Base-by-base conservation (phyloP, 495 filamentous ascomycete genomes). In the Podospora pseudocomata region DNA sequence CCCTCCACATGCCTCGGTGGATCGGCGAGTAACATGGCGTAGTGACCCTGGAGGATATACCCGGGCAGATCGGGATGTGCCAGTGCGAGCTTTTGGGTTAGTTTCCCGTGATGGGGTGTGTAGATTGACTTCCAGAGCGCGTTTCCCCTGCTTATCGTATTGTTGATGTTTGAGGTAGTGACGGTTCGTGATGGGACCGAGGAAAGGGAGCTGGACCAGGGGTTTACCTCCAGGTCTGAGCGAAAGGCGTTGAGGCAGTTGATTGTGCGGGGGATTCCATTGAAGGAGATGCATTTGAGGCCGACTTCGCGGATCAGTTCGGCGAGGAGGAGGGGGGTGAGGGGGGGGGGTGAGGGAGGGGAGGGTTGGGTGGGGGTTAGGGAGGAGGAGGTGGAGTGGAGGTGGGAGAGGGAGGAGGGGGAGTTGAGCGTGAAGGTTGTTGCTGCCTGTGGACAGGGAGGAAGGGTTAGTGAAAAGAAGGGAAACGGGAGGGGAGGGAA, bases 251-350 rank as follows among this genome's bases (percentile, higher is more conserved):
- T 85, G 0, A 94, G 86, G 70, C 83, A 86, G 82, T 94, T 94
- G 77, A 94, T 94, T 60, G 87, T 90, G 65, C 91, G 86, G 3
- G 91, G 91, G 72, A 94, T 90, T 54, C 91, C 91, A 78, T 94
- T 94, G 83, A 94, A 92, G 58, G 86, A 87, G 74, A 94, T 92
- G 77, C 90, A 93, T 76, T 94, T 94, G 56, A 94, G 82, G 3
- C 89, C 91, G 71, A 92, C 84, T 72, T 92, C 91, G 71, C 91
- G 87, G 83, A 94, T 91, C 20, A 92, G 77, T 75, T 92, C 90
- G 59, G 90, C 90, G 6, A 85, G 84, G 54, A 82, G 78, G n/a
- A 88, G 79, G 26, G 81, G 74, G 23, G 80, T 77, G 28, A 67
- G 49, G 27, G 34, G 9, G 9, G 34, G 19, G 39, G 49, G 1